These are phyloP conservation scores for Mycena galopus DNA, from an alignment of 768 basidiomycete genomes.

Conservation along the genomic window DNA sequence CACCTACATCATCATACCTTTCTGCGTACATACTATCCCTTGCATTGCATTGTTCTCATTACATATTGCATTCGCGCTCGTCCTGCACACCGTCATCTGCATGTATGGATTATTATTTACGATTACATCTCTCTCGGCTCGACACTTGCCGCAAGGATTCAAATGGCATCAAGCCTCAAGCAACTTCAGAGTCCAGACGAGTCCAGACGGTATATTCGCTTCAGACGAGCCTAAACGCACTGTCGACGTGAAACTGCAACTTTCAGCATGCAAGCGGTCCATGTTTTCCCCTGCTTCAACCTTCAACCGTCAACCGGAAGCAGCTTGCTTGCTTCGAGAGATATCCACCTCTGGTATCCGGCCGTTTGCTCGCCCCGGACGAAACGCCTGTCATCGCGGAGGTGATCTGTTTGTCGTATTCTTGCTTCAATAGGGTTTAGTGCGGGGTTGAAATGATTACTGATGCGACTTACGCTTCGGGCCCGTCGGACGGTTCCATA, in stretches of 20 bases:
- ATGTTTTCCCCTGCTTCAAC: neutral
- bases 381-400: too few relatives aligned
- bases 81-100: conserved; percentile 2
- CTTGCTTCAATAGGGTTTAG: too few relatives aligned
- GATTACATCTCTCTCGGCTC: neutral
- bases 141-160: neutral
- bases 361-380: neutral
- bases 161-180: too few relatives aligned
- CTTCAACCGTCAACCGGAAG: neutral
- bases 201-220: too few relatives aligned
- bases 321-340: neutral
- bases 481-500: too few relatives aligned
- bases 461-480: too few relatives aligned
- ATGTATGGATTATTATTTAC: conserved; percentile 16
- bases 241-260: too few relatives aligned
- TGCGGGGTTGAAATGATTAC: too few relatives aligned
- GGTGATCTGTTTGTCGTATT: too few relatives aligned
- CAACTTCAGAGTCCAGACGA: too few relatives aligned
- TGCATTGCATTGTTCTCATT: neutral
- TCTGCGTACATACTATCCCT: conserved; percentile 8
- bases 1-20: neutral
- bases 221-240: too few relatives aligned
- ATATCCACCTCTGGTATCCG: neutral
- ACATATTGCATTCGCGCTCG: conserved; percentile 9
- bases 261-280: too few relatives aligned